A percentile compares a stretch with the other conserved stretches of the same genome.
Evolutionary conservation across 768 basidiomycete species (phyloP).

Genomic region (Tricholoma furcatifolium): DNA sequence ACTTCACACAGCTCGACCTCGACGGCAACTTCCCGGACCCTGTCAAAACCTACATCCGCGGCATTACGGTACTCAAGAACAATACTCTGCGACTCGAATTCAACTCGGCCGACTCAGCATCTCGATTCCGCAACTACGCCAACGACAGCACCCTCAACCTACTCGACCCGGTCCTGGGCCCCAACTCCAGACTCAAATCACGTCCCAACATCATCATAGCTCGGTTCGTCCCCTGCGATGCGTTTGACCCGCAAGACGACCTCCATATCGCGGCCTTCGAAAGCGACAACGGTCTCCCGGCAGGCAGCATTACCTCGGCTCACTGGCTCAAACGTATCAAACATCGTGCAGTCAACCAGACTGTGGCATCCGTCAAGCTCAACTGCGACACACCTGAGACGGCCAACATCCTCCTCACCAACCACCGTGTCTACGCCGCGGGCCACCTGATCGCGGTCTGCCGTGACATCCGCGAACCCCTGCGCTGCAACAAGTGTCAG

Average conservation of each 20-base stretch:
- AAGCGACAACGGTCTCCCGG: neutral
- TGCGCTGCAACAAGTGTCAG: slow-evolving; percentile 2
- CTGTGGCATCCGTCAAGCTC: neutral
- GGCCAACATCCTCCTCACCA: too few species aligned
- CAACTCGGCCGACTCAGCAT: neutral
- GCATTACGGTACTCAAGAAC: neutral
- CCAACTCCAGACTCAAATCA: neutral
- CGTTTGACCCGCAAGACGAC: neutral
- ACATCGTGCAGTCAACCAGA: neutral
- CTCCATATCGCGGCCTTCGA: neutral
- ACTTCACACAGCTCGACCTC: too few species aligned
- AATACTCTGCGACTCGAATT: neutral
- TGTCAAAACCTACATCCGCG: neutral
- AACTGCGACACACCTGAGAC: neutral
- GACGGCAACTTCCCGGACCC: too few species aligned
- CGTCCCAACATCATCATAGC: neutral
- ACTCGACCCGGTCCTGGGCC: neutral
- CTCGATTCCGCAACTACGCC: too few species aligned
- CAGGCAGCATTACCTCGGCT: neutral
- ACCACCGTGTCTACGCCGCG: neutral
- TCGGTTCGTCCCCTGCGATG: neutral
- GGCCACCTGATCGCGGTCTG: neutral
- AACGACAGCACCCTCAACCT: neutral
- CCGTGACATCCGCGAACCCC: neutral
- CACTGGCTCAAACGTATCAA: neutral